Evolutionary conservation across 2,329 filamentous ascomycete species (phyloP).

Genomic region (Cadophora malorum): DNA sequence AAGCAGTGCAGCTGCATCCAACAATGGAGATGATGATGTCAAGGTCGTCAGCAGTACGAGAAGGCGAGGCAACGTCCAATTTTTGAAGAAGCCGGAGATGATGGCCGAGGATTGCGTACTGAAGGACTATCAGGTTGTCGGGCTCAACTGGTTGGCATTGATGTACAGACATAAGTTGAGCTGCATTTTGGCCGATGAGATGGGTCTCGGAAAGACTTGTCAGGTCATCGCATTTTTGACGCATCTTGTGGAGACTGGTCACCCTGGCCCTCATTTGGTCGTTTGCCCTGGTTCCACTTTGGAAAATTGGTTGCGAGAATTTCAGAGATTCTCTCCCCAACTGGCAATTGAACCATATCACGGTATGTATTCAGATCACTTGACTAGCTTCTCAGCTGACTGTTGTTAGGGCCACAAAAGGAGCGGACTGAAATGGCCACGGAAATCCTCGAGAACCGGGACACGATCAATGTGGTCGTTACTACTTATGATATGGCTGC

Average conservation of each 20-base stretch:
- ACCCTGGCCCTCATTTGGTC: slow-evolving; percentile 77
- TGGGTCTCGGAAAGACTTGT: slow-evolving; percentile 96
- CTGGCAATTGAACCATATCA: slow-evolving; percentile 77
- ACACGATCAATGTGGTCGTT: slow-evolving; percentile 73
- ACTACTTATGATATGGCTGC: slow-evolving; percentile 73
- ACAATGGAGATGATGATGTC: slow-evolving; percentile 50
- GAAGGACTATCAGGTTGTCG: slow-evolving; percentile 94
- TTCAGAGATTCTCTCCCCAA: slow-evolving; percentile 81
- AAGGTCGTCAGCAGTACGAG: slow-evolving; percentile 39
- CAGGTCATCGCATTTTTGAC: slow-evolving; percentile 93
- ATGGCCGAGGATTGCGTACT: slow-evolving; percentile 80
- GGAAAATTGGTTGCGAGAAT: slow-evolving; percentile 95
- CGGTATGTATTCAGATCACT: slow-evolving; percentile 33
- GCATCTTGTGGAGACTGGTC: slow-evolving; percentile 74
- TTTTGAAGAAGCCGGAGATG: slow-evolving; percentile 66
- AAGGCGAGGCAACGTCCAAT: slow-evolving; percentile 39
- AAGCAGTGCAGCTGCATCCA: slow-evolving; percentile 47
- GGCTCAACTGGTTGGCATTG: slow-evolving; percentile 91
- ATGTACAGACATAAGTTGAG: slow-evolving; percentile 81
- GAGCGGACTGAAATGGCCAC: slow-evolving; percentile 73
- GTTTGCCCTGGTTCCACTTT: slow-evolving; percentile 93
- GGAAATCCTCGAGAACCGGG: slow-evolving; percentile 66
- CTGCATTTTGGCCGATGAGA: slow-evolving; percentile 95
- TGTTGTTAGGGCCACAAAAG: slow-evolving; percentile 61
- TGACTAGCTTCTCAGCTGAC: slow-evolving; percentile 11